Base-by-base conservation (phyloP, 2,329 filamentous ascomycete species). In the Fusarium pseudograminearum region DNA sequence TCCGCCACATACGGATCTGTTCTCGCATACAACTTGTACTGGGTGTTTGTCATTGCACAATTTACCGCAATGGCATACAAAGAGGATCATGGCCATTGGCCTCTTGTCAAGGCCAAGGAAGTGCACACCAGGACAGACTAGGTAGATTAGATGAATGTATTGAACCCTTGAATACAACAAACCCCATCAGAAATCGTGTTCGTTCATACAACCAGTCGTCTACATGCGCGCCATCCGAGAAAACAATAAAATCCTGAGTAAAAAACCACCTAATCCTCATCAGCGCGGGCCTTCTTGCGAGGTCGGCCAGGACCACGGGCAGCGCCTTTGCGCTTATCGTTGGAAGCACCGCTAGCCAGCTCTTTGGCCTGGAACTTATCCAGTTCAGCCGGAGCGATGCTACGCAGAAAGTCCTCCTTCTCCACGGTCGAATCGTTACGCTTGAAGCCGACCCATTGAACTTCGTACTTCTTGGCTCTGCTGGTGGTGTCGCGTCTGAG, bases 1-100 rank as follows among this genome's bases (percentile, higher is more conserved):
- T 93, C 91, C 18, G 94, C 92, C 6, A 97, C 93, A 2, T 94
- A 95, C 74, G 93, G 93, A 48, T 94, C 92, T 2, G 91, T 97
- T 67, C 88, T 97, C 61, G 89, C 91, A 4, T 97, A 97, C 81
- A 97, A 96, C 76, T 56, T 95, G 14, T 97, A 97, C 83, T 97
- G 93, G 94, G 80, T 95, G 42, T 83, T 83, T 12, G 87, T 96
- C 70, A 93, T 94, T 53, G 86, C 93, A 26, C 85, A 85, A 15
- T 92, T 95, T 77, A 69, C 88, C 9, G 75, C 82, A 36, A 85
- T 95, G 84, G 84, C 89, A 42, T 93, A 88, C 81, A 86, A 86
- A 69, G 93, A 96, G 80, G 74, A 74, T 45, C 84, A 82, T 63
- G 85, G 85, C 12, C 83, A 80, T 66, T 85, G 82, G 80, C 84